Evolutionary conservation across 768 basidiomycete genomes (phyloP), one percentile per base, ranked within the genome.

Genomic region (Russula virescens): DNA sequence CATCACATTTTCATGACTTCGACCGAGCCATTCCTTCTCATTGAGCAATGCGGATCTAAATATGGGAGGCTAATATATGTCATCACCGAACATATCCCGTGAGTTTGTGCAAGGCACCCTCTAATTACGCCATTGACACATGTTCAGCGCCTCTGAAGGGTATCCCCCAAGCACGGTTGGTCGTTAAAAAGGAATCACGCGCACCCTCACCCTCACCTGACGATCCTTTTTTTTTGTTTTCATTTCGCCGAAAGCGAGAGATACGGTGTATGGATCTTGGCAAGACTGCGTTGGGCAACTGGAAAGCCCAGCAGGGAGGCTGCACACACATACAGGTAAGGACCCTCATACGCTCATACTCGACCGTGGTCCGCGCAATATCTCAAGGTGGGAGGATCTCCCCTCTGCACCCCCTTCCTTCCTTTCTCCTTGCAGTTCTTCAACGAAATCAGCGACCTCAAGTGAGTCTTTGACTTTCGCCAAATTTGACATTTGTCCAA

Each of bases 261-360:
- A 78, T 77, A 50, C 71, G 77, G 56, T 77, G 76, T 58, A 77
- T 78, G 78, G 76, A 77, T 68, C 67, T 77, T 43, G 77, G 75
- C 16, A 70, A 58, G n/a, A 75, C 76, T 51, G 76, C 75, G 13
- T 69, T 77, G 1, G 76, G 76, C 58, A 68, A 76, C 49, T 77
- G 76, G 72, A 77, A 77, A 60, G 74, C 74, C 58, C 71, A 65
- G 50, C 76, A 75, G 58, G 75, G 68, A 3, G 77, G 77, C 13
- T 77, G 76, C 63, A 76, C 76, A 4, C 77, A 77, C 50, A 77
- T 78, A 70, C 76, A 77, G 69, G 76, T 76, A 65, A 63, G 75
- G 10, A 38, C 38, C 62, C 42, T 19, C 18, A 1, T 58, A 46
- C 57, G 53, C 38, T 52, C 25, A 56, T 59, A 52, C 35, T 62